Percentiles rank a stretch among this genome's conserved stretches.
These are phyloP conservation scores for Kurtzmaniella quercitrusa DNA, from an alignment of 1,139 yeast genomes.

Conservation along the genomic window DNA sequence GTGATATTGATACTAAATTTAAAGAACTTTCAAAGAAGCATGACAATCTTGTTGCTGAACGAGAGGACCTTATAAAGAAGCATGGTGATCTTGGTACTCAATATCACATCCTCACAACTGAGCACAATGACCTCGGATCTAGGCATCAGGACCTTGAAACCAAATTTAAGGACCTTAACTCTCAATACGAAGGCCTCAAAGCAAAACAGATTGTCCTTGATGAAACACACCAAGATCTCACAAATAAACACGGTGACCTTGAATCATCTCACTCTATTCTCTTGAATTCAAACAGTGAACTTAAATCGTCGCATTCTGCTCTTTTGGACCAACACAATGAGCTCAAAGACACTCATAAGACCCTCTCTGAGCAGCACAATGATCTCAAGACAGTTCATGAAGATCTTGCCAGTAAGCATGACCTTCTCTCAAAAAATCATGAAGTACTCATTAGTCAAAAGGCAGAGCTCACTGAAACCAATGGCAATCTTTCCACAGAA, in stretches of 20 bases:
- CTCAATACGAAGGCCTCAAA: not conserved
- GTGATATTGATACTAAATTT: not conserved
- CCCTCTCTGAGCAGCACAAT: not conserved
- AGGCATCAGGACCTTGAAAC: not conserved
- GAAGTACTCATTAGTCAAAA: not conserved
- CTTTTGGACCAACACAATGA: not conserved
- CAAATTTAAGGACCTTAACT: not conserved
- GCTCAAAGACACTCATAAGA: not conserved
- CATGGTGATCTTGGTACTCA: not conserved
- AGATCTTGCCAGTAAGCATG: not conserved
- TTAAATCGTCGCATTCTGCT: not conserved
- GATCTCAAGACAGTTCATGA: not conserved
- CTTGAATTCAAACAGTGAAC: too few species aligned
- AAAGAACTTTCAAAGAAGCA: constrained; percentile 14
- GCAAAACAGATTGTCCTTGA: not conserved
- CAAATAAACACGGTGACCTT: not conserved
- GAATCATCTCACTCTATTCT: too few species aligned
- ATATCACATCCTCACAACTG: not conserved
- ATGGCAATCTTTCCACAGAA: not conserved
- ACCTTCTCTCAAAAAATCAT: not conserved
- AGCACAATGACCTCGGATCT: not conserved
- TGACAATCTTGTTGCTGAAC: not conserved
- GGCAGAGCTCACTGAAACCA: not conserved
- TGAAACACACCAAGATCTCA: not conserved
- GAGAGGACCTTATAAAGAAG: not conserved